Conservation (phyloP, 345 rosid species). For the Salix caprea region DNA sequence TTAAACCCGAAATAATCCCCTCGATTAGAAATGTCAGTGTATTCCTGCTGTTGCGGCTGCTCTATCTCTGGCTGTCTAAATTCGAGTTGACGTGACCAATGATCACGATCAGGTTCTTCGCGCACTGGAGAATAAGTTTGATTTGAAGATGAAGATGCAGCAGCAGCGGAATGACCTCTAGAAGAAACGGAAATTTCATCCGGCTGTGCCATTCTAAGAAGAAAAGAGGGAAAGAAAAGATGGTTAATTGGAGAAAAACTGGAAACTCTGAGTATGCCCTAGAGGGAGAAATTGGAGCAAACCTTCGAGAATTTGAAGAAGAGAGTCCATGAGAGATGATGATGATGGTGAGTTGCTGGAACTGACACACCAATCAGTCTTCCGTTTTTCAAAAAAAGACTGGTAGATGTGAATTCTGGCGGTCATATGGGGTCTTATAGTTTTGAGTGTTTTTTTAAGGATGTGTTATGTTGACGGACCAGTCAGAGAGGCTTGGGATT, state of each 20-base stretch:
- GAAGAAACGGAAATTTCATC: not conserved
- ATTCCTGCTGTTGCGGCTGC: slow-evolving; percentile 38
- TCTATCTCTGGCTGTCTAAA: slow-evolving; percentile 36
- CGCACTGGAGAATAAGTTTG: not conserved
- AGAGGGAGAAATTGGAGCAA: not conserved
- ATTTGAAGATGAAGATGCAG: not conserved
- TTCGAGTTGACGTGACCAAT: not conserved
- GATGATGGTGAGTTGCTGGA: not conserved
- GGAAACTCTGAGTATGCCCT: not conserved
- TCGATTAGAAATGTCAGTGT: slow-evolving; percentile 17
- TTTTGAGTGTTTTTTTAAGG: not conserved
- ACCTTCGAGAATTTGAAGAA: not conserved
- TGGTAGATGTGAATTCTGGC: slow-evolving; percentile 7
- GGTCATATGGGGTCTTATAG: not conserved
- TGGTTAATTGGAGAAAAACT: not conserved
- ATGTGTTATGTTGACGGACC: not conserved
- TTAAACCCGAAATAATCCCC: slow-evolving; percentile 28
- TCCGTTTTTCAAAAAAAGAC: not conserved
- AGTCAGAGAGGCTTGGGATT: not conserved
- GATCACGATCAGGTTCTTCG: not conserved
- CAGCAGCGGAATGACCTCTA: not conserved
- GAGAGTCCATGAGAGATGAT: slow-evolving; percentile 6
- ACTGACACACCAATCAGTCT: slow-evolving; percentile 10
- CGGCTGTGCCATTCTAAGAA: slow-evolving; percentile 9
- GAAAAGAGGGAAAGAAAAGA: not conserved